These are phyloP conservation scores for Fusarium avenaceum DNA, from an alignment of 2,329 filamentous ascomycete genomes.

Conservation along the genomic window DNA sequence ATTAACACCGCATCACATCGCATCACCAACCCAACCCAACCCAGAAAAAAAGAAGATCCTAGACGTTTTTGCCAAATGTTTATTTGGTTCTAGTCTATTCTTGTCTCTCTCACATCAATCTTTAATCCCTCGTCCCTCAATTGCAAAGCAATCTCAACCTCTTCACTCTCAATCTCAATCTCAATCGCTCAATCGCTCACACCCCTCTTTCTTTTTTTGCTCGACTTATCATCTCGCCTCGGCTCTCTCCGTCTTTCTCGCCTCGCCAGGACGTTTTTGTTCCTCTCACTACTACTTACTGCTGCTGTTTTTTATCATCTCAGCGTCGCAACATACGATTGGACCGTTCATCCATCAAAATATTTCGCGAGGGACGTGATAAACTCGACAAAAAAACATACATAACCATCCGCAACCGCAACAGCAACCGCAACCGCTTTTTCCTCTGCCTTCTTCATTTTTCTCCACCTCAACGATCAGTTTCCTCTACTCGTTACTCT, in stretches of 20 bases:
- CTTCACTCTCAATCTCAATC: no score
- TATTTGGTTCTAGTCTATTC: slow-evolving; percentile 34
- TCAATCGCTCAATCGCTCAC: slow-evolving; percentile 6
- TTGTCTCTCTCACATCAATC: slow-evolving; percentile 7
- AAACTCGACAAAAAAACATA: slow-evolving; percentile 11
- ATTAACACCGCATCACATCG: slow-evolving; percentile 33
- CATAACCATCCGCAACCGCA: slow-evolving; percentile 23
- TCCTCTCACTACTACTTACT: not conserved
- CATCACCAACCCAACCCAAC: no score
- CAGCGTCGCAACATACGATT: slow-evolving; percentile 26
- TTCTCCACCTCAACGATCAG: slow-evolving; percentile 22
- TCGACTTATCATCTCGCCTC: slow-evolving; percentile 25
- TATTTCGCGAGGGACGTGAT: not conserved
- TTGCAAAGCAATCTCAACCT: no score
- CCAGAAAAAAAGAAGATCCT: slow-evolving; percentile 10
- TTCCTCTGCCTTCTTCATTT: not conserved
- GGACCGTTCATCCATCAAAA: slow-evolving; percentile 16
- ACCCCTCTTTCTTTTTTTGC: slow-evolving; percentile 20
- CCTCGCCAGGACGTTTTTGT: slow-evolving; percentile 14
- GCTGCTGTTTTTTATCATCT: slow-evolving; percentile 1
- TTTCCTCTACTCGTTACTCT: slow-evolving; percentile 14
- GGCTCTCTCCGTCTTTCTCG: slow-evolving; percentile 13
- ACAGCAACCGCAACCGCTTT: slow-evolving; percentile 17
- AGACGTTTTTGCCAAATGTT: slow-evolving; percentile 12
- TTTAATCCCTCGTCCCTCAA: slow-evolving; percentile 28